Percentiles rank a stretch among this genome's conserved stretches.
These are phyloP conservation scores for Diutina sp. DNA, from an alignment of 1,139 yeast genomes.

Conservation along the genomic window DNA sequence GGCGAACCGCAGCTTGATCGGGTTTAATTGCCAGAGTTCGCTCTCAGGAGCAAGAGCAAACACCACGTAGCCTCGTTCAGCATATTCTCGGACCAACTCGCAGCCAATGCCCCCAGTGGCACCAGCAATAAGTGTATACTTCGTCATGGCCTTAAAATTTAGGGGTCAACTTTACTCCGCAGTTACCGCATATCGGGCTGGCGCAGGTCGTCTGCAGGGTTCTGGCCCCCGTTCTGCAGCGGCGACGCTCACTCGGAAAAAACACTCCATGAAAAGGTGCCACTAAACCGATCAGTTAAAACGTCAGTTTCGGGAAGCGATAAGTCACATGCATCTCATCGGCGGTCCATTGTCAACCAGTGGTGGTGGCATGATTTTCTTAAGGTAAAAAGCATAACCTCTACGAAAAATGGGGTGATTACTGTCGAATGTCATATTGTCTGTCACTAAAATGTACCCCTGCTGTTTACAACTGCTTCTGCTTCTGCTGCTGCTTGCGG, in stretches of 20 bases:
- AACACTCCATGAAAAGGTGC: neutral
- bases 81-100: neutral
- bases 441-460: too few species aligned
- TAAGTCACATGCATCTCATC: too few species aligned
- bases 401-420: too few species aligned
- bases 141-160: neutral
- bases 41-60: neutral
- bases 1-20: conserved; percentile 12
- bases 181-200: neutral
- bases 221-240: neutral
- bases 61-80: neutral
- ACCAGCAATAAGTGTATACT: neutral
- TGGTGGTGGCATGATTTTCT: too few species aligned
- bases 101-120: conserved; percentile 1
- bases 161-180: neutral
- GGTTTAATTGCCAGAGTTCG: conserved; percentile 13
- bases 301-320: too few species aligned
- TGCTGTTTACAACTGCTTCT: neutral
- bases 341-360: too few species aligned
- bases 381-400: too few species aligned
- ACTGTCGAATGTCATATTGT: too few species aligned
- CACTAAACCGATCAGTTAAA: too few species aligned
- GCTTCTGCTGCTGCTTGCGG: neutral
- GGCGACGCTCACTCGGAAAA: neutral
- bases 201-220: neutral